Percentiles rank a stretch among this genome's conserved stretches.
These are phyloP conservation scores for Penicillium malachiteum DNA, from an alignment of 495 filamentous ascomycete species.

Conservation along the genomic window DNA sequence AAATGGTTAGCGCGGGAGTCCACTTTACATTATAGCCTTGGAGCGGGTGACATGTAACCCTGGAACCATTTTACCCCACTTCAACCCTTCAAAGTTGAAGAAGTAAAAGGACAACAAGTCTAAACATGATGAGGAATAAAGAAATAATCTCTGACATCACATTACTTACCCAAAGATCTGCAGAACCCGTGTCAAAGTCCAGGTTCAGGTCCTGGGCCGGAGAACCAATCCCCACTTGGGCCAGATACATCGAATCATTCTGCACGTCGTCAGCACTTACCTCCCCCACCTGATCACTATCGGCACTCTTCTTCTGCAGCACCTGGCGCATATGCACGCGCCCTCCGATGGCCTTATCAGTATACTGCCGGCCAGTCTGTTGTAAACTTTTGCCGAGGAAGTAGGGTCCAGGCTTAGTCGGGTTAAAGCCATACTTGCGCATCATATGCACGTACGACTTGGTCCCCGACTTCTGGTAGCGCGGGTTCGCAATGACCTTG, in stretches of 20 bases:
- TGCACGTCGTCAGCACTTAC: conserved; percentile 72
- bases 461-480: conserved; percentile 62
- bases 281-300: conserved; percentile 46
- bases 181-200: conserved; percentile 76
- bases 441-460: conserved; percentile 73
- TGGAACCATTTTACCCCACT: too few relatives aligned
- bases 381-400: conserved; percentile 45
- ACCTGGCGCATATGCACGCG: conserved; percentile 40
- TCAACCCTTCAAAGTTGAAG: too few relatives aligned
- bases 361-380: conserved; percentile 45
- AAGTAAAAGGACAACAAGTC: too few relatives aligned
- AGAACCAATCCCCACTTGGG: conserved; percentile 64
- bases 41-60: too few relatives aligned
- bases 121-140: too few relatives aligned
- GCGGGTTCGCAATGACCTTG: conserved; percentile 55
- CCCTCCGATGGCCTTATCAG: conserved; percentile 45
- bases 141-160: neutral
- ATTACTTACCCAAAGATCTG: conserved; percentile 70
- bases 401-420: conserved; percentile 70
- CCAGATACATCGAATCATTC: conserved; percentile 71
- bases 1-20: neutral
- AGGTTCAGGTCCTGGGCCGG: conserved; percentile 64
- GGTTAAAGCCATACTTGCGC: conserved; percentile 68
- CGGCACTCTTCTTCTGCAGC: conserved; percentile 51
- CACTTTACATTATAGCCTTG: too few relatives aligned